These are phyloP conservation scores for Phytophthora tentaculata DNA, from an alignment of 352 stramenopile species.

Conservation along the genomic window DNA sequence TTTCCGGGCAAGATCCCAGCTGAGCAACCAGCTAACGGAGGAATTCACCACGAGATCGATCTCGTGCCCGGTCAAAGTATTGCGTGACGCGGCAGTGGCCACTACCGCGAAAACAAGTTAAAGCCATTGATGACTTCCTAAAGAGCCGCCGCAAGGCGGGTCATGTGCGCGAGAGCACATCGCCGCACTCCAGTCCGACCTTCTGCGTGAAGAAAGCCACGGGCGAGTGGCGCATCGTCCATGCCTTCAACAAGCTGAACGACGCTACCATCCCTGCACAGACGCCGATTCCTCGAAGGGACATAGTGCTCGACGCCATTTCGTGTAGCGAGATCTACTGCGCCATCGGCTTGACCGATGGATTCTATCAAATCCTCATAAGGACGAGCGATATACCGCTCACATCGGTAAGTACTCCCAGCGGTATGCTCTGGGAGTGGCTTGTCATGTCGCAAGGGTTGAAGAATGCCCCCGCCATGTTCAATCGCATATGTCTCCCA, in stretches of 20 bases:
- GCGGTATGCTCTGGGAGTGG: constrained; percentile 43
- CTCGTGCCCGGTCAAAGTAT: neutral
- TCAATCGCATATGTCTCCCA: neutral
- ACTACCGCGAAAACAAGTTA: neutral
- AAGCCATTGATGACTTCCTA: neutral
- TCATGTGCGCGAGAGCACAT: neutral
- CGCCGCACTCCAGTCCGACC: neutral
- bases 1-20: neutral
- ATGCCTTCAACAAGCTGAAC: neutral
- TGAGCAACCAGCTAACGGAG: neutral
- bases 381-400: constrained; percentile 21
- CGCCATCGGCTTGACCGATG: constrained; percentile 12
- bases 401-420: constrained; percentile 33
- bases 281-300: constrained; percentile 2
- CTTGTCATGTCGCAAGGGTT: constrained; percentile 34
- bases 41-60: neutral
- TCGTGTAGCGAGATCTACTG: constrained; percentile 1
- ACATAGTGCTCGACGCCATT: constrained; percentile 6
- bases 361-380: constrained; percentile 28
- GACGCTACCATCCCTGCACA: constrained; percentile 2
- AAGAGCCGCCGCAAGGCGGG: neutral
- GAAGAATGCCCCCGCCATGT: neutral
- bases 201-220: neutral
- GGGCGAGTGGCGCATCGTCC: neutral
- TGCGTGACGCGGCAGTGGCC: neutral